phyloP scores from a whole-genome alignment of 129 eudicot genomes.

The Oenanthe sinensis region DNA sequence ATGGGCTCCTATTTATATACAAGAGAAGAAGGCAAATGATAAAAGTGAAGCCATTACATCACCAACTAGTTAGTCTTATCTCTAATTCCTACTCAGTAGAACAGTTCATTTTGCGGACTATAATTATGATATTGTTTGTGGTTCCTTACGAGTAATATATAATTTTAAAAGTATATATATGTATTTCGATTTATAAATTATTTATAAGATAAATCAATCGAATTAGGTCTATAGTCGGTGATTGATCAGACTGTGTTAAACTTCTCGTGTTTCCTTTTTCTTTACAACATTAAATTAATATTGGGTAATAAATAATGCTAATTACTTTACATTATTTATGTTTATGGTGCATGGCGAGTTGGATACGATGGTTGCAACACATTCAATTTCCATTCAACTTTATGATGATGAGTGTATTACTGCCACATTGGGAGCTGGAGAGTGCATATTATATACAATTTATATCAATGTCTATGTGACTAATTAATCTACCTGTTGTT shows the following conservation, averaged over 20 bases:
- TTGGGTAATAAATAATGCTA: neutral
- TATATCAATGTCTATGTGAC: too few relatives aligned
- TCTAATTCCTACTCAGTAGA: neutral
- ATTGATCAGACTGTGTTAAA: neutral
- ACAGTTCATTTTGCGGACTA: neutral
- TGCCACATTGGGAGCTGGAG: slow-evolving; percentile 1
- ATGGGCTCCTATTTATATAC: neutral
- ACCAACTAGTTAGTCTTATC: neutral
- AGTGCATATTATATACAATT: neutral
- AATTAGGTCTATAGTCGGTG: neutral
- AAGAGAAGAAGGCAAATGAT: neutral
- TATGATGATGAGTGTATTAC: neutral
- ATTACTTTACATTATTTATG: slow-evolving; percentile 9
- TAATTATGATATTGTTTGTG: neutral
- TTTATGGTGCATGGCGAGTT: slow-evolving; percentile 18
- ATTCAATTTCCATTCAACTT: neutral
- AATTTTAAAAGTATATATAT: too few relatives aligned
- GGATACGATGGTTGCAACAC: slow-evolving; percentile 7
- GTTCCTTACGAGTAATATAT: too few relatives aligned
- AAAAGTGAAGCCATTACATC: neutral
- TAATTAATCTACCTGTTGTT: too few relatives aligned
- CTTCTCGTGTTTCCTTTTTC: neutral
- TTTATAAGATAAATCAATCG: too few relatives aligned
- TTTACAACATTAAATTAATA: neutral
- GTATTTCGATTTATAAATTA: too few relatives aligned